A percentile compares a stretch with the other conserved stretches of the same genome.
These are phyloP conservation scores for Arbutus unedo DNA, from an alignment of 148 eudicot species.

Conservation along the genomic window DNA sequence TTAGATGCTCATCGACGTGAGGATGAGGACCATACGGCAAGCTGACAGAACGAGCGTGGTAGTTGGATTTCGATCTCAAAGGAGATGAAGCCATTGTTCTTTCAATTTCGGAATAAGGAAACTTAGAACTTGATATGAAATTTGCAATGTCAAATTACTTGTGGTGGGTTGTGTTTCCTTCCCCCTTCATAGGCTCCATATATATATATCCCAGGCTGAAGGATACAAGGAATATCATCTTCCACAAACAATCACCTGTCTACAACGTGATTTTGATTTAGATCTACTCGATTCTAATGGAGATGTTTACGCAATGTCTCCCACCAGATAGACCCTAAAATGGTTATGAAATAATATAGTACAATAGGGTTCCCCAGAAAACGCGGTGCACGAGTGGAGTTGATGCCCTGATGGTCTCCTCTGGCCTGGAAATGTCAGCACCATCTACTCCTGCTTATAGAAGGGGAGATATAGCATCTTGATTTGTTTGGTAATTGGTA, in stretches of 20 bases:
- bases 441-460: not conserved
- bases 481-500: too few relatives aligned
- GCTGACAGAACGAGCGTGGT: conserved; percentile 30
- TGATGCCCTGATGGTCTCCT: not conserved
- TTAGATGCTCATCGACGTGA: conserved; percentile 22
- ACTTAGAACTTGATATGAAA: not conserved
- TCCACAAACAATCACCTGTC: not conserved
- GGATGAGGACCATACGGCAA: conserved; percentile 23
- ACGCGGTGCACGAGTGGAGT: not conserved
- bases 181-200: not conserved
- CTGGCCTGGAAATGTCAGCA: not conserved
- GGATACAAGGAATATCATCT: conserved; percentile 10
- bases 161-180: not conserved
- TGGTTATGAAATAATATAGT: not conserved
- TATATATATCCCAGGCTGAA: not conserved
- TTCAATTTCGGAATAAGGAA: not conserved
- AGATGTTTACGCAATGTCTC: not conserved
- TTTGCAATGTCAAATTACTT: not conserved
- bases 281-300: not conserved
- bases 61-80: not conserved
- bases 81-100: conserved; percentile 8
- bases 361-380: too few relatives aligned
- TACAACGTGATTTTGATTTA: not conserved
- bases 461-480: too few relatives aligned
- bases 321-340: not conserved